Conservation (phyloP, 2,329 filamentous ascomycete genomes). For the Xylariaceae sp. region DNA sequence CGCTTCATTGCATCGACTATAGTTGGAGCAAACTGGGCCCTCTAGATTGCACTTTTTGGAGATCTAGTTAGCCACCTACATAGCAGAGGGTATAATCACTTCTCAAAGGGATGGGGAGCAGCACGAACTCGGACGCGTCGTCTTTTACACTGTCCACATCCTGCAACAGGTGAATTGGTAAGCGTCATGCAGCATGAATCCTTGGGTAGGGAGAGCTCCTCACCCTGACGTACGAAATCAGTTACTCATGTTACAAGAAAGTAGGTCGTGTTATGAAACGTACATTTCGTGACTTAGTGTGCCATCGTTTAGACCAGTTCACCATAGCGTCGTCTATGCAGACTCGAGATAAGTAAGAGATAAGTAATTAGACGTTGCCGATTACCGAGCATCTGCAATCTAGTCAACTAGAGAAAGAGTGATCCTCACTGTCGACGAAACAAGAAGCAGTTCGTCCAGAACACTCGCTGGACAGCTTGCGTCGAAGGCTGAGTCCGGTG, state of each 20-base stretch:
- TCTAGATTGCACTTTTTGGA: constrained; percentile 22
- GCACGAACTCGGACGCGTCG: constrained; percentile 14
- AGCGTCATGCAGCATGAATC: not conserved
- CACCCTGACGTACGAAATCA: constrained; percentile 14
- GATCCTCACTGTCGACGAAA: too few relatives aligned
- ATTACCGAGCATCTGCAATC: too few relatives aligned
- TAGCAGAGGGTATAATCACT: not conserved
- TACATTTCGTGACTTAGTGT: constrained; percentile 21
- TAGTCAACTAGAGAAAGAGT: too few relatives aligned
- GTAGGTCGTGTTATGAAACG: too few relatives aligned
- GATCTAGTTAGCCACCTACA: constrained; percentile 2
- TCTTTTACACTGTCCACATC: constrained; percentile 17
- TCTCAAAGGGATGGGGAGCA: not conserved
- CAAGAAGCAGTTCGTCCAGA: too few relatives aligned
- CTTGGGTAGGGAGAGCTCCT: not conserved
- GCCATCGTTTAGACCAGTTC: constrained; percentile 16
- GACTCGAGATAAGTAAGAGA: too few relatives aligned
- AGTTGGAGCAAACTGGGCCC: constrained; percentile 21
- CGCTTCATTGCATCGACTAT: constrained; percentile 18
- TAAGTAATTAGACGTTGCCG: too few relatives aligned
- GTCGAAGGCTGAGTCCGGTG: too few relatives aligned
- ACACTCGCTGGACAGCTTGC: too few relatives aligned
- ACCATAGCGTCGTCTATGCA: constrained; percentile 1
- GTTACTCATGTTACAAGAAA: constrained; percentile 8
- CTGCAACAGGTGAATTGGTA: not conserved